Percentiles rank a stretch among this genome's conserved stretches.
phyloP scores from a whole-genome alignment of 2,329 filamentous ascomycete species.

The Trichoderma sp. region DNA sequence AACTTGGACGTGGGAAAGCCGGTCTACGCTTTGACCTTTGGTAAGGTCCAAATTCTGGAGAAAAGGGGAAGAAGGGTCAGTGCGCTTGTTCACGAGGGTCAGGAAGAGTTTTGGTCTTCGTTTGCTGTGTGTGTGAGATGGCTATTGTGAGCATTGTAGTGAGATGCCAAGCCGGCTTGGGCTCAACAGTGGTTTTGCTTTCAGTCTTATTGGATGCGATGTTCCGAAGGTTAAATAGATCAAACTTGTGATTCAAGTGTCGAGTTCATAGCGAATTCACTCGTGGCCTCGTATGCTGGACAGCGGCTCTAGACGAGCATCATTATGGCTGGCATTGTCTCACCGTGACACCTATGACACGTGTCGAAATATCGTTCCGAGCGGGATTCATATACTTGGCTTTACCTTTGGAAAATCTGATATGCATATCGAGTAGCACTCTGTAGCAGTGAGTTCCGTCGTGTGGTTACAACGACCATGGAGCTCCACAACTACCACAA shows the following conservation, averaged over 20 bases:
- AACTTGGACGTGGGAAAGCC: neutral
- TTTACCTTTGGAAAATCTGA: too few species aligned
- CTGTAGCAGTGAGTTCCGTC: neutral
- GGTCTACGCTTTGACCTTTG: neutral
- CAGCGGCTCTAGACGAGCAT: neutral
- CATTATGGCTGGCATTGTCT: neutral
- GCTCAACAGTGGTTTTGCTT: neutral
- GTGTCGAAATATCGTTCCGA: neutral
- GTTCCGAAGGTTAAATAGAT: neutral
- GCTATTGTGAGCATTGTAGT: neutral
- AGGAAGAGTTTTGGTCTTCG: neutral
- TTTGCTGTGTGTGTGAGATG: neutral
- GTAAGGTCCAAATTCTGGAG: too few species aligned
- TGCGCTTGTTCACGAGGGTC: neutral
- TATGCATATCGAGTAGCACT: neutral
- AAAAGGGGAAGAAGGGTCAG: neutral
- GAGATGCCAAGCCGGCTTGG: neutral
- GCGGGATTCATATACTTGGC: neutral
- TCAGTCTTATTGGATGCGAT: neutral
- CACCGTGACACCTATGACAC: neutral
- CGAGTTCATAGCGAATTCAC: neutral
- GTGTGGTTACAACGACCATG: too few species aligned
- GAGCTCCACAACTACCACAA: too few species aligned
- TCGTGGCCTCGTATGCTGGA: neutral
- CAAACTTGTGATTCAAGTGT: neutral